phyloP scores from a whole-genome alignment of 305 asterid genomes.

The Caryopteris hybrid region DNA sequence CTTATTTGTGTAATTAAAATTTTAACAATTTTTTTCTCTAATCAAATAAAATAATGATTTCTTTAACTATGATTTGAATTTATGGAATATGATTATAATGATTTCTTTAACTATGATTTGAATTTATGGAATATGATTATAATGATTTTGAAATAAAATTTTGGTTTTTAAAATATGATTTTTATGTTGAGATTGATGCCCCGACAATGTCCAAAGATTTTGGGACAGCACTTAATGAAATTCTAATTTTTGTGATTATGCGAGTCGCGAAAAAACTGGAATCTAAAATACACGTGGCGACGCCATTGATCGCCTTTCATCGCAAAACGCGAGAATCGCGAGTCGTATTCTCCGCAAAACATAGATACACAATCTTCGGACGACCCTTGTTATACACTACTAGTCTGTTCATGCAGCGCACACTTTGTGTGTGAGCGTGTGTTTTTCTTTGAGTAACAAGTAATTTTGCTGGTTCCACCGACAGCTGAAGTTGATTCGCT shows the following conservation, averaged over 20 bases:
- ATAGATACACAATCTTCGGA: neutral
- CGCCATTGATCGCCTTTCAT: neutral
- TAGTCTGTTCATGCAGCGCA: neutral
- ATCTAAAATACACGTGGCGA: slow-evolving; percentile 7
- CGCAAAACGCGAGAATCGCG: neutral
- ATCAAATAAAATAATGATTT: too few species aligned
- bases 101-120: too few species aligned
- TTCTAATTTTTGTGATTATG: neutral
- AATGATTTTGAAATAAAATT: too few species aligned
- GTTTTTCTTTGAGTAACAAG: neutral
- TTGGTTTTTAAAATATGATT: too few species aligned
- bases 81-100: too few species aligned
- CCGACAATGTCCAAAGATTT: too few species aligned
- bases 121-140: too few species aligned
- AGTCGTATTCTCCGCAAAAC: neutral
- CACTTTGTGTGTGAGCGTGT: neutral
- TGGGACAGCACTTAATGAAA: too few species aligned
- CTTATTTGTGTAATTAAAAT: too few species aligned
- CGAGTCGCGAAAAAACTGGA: neutral
- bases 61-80: too few species aligned
- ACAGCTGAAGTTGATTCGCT: neutral
- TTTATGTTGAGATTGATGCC: too few species aligned
- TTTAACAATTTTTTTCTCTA: too few species aligned
- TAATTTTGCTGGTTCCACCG: neutral
- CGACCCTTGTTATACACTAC: neutral